Conservation (phyloP, 495 filamentous ascomycete genomes). For the Tetracladium marchalianum region DNA sequence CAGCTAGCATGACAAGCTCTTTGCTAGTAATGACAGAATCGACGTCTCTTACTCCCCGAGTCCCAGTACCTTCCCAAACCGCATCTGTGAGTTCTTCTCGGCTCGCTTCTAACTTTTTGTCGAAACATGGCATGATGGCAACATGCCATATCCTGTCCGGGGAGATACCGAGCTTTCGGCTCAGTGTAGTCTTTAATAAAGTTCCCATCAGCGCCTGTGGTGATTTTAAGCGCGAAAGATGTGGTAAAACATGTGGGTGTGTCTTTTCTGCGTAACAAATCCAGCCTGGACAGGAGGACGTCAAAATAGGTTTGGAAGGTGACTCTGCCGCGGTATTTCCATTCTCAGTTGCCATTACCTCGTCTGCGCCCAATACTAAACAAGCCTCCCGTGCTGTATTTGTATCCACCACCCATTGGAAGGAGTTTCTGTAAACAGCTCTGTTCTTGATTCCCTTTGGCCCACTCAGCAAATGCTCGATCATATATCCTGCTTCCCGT, state of each 20-base stretch:
- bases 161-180: constrained; percentile 54
- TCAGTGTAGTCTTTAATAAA: constrained; percentile 74
- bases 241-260: constrained; percentile 83
- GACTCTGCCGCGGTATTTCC: constrained; percentile 12
- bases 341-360: constrained; percentile 35
- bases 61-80: constrained; percentile 46
- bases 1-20: constrained; percentile 80
- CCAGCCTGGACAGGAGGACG: constrained; percentile 93
- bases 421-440: constrained; percentile 62
- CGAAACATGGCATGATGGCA: constrained; percentile 96
- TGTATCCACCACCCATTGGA: constrained; percentile 82
- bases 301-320: constrained; percentile 65
- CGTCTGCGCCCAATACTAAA: constrained; percentile 71
- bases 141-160: constrained; percentile 86
- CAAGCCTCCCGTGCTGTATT: constrained; percentile 69
- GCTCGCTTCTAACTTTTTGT: constrained; percentile 96
- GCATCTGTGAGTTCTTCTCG: constrained; percentile 81
- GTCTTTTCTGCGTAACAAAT: constrained; percentile 98
- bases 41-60: constrained; percentile 65
- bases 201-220: constrained; percentile 89
- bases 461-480: constrained; percentile 69
- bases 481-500: constrained; percentile 66
- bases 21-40: constrained; percentile 96
- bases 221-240: constrained; percentile 84
- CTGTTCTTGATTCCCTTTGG: constrained; percentile 54